A percentile compares a stretch with the other conserved stretches of the same genome.
phyloP scores from a whole-genome alignment of 2,329 filamentous ascomycete species.

The Exophiala oligosperma region DNA sequence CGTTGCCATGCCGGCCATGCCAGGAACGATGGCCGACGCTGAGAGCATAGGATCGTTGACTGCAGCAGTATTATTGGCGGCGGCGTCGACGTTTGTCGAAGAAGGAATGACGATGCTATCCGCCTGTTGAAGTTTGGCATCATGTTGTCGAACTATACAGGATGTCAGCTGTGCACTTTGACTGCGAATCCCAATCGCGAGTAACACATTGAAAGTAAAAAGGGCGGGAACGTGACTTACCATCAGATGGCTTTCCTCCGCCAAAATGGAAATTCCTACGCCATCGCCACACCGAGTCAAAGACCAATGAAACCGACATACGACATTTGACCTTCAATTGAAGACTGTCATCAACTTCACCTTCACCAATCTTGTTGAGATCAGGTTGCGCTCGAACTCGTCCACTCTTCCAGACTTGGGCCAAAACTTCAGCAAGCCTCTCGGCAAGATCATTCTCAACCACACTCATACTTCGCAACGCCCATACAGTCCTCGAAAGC shows the following conservation, averaged over 20 bases:
- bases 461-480: conserved; percentile 61
- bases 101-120: conserved; percentile 10
- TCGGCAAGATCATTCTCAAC: conserved; percentile 64
- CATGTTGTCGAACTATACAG: conserved; percentile 13
- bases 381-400: conserved; percentile 33
- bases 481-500: conserved; percentile 60
- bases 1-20: conserved; percentile 31
- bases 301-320: conserved; percentile 68
- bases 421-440: conserved; percentile 64
- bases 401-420: conserved; percentile 62
- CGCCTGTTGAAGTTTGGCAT: conserved; percentile 13
- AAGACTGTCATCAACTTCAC: conserved; percentile 38
- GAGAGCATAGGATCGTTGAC: conserved; percentile 21
- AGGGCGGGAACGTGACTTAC: conserved; percentile 34
- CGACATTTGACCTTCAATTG: conserved; percentile 65
- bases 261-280: conserved; percentile 61
- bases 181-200: not conserved
- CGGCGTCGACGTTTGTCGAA: not conserved
- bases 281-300: conserved; percentile 69
- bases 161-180: not conserved
- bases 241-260: conserved; percentile 57
- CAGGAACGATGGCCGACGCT: conserved; percentile 22
- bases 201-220: not conserved
- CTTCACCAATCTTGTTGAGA: conserved; percentile 28
- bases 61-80: not conserved